Evolutionary conservation across 805 yeast genomes (phyloP).

Genomic region (Wickerhamiella sorbophila): DNA sequence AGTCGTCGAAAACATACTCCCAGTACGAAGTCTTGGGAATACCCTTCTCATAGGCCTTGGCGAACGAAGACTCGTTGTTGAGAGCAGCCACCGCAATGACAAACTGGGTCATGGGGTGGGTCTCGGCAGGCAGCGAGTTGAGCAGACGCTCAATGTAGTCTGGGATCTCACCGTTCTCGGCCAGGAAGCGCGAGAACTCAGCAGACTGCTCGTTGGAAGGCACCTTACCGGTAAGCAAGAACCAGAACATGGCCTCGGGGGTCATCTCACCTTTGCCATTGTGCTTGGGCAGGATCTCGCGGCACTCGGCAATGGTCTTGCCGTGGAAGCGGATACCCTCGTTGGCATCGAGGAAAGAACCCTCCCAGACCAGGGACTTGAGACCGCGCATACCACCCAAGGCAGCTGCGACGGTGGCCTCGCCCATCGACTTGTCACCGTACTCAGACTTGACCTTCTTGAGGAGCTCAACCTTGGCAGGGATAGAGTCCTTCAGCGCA

Average conservation of each 20-base stretch:
- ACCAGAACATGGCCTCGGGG: conserved; percentile 59
- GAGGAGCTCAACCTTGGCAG: conserved; percentile 31
- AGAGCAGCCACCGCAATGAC: conserved; percentile 62
- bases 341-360: conserved; percentile 68
- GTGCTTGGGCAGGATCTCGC: conserved; percentile 45
- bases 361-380: conserved; percentile 65
- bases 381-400: conserved; percentile 74
- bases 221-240: conserved; percentile 55
- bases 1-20: conserved; percentile 64
- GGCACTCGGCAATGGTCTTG: conserved; percentile 59
- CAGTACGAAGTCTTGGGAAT: conserved; percentile 57
- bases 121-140: conserved; percentile 47
- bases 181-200: conserved; percentile 45
- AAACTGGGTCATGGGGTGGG: conserved; percentile 78
- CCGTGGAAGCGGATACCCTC: conserved; percentile 76
- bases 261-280: conserved; percentile 44
- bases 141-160: conserved; percentile 44
- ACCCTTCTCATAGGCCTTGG: conserved; percentile 57
- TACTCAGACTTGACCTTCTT: conserved; percentile 28
- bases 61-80: conserved; percentile 57
- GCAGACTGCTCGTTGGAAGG: conserved; percentile 48
- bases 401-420: conserved; percentile 31
- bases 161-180: conserved; percentile 52
- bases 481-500: conserved; percentile 29
- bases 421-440: conserved; percentile 30